Evolutionary conservation across 2,329 filamentous ascomycete species (phyloP).

Genomic region (Rhynchosporium secalis): DNA sequence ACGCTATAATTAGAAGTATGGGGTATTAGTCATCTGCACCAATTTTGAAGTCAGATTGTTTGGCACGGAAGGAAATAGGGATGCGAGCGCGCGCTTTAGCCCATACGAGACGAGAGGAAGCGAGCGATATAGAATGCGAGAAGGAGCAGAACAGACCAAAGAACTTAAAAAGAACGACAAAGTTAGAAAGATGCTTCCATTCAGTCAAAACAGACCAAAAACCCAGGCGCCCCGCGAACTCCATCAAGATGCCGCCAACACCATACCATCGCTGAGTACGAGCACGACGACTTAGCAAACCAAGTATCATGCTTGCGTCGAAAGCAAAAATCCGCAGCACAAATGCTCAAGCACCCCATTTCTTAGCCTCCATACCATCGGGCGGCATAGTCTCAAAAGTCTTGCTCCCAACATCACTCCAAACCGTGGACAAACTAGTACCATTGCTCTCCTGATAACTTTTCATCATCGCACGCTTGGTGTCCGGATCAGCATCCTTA

Average conservation of each 20-base stretch:
- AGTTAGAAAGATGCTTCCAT: neutral
- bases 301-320: neutral
- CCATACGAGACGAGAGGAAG: no score
- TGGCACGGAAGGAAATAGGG: no score
- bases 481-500: constrained; percentile 72
- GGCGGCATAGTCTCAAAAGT: constrained; percentile 73
- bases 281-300: neutral
- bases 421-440: constrained; percentile 88
- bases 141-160: no score
- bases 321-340: neutral
- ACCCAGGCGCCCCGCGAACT: neutral
- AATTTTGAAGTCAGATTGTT: no score
- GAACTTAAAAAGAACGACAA: neutral
- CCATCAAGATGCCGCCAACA: neutral
- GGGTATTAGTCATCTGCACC: no score
- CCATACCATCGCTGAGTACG: neutral
- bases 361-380: constrained; percentile 75
- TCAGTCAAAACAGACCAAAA: neutral
- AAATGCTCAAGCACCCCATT: constrained; percentile 50
- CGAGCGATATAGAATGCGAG: no score
- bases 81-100: no score
- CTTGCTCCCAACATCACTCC: constrained; percentile 74
- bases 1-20: no score
- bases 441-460: constrained; percentile 93
- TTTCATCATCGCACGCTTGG: constrained; percentile 95